Percentiles rank a stretch among this genome's conserved stretches.
These are phyloP conservation scores for Corchorus olitorius DNA, from an alignment of 345 rosid species.

Conservation along the genomic window DNA sequence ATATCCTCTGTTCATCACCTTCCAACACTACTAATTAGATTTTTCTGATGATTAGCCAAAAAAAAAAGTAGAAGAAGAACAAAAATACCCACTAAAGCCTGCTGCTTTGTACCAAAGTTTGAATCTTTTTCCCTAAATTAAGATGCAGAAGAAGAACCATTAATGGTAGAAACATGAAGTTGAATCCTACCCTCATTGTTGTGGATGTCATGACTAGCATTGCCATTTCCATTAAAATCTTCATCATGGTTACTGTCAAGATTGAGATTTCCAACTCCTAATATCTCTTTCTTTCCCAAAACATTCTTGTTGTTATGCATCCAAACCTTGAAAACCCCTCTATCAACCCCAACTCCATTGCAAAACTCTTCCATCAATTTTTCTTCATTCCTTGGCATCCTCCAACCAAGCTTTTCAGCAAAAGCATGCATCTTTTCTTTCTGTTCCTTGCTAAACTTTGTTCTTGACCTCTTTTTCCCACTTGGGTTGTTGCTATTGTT, in stretches of 20 bases:
- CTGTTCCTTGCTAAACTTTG: slow-evolving; percentile 70
- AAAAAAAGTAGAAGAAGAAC: not conserved
- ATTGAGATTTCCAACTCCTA: slow-evolving; percentile 23
- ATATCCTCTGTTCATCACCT: slow-evolving; percentile 18
- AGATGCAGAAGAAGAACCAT: slow-evolving; percentile 19
- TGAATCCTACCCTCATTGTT: slow-evolving; percentile 19
- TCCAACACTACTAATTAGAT: slow-evolving; percentile 21
- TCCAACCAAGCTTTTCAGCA: slow-evolving; percentile 81
- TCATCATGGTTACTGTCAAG: slow-evolving; percentile 20
- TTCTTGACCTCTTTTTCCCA: slow-evolving; percentile 60
- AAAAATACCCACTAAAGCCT: not conserved
- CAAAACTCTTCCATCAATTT: slow-evolving; percentile 54
- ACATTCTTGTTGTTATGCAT: slow-evolving; percentile 77
- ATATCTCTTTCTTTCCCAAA: slow-evolving; percentile 37
- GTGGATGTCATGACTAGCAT: not conserved
- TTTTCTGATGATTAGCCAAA: not conserved
- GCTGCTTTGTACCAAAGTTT: not conserved
- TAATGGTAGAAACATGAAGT: slow-evolving; percentile 16
- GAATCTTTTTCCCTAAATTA: not conserved
- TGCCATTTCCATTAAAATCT: slow-evolving; percentile 7
- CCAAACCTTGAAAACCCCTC: slow-evolving; percentile 83
- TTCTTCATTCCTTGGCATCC: slow-evolving; percentile 58
- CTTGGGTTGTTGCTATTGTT: slow-evolving; percentile 31
- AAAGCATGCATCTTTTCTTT: slow-evolving; percentile 64
- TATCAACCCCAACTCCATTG: slow-evolving; percentile 55